Conservation (phyloP, 371 early-diverging fungal genomes). For the Haplosporangium sp. region DNA sequence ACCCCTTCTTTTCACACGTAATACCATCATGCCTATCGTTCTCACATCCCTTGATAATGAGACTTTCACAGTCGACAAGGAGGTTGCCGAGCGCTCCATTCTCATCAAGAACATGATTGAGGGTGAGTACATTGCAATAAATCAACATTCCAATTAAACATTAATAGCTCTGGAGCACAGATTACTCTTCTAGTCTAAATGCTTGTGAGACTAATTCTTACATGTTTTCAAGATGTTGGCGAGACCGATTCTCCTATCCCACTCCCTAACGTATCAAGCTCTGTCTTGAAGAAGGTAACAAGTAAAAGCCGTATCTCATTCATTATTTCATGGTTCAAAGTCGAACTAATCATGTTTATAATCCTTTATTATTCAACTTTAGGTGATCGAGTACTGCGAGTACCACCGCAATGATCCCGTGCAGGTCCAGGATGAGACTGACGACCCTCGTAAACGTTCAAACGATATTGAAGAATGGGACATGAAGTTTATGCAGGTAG, state of each 20-base stretch:
- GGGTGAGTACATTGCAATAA: conserved; percentile 51
- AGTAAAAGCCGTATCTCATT: background rate
- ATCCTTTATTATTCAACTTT: background rate
- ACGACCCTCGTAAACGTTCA: conserved; percentile 69
- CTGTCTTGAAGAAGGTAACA: conserved; percentile 76
- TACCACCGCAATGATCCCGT: conserved; percentile 80
- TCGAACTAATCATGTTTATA: background rate
- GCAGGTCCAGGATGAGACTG: conserved; percentile 65
- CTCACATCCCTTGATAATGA: conserved; percentile 77
- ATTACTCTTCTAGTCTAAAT: too few relatives aligned
- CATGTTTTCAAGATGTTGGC: conserved; percentile 72
- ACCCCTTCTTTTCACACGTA: background rate
- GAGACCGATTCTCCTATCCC: conserved; percentile 81
- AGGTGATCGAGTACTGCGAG: conserved; percentile 87
- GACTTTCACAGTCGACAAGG: conserved; percentile 82
- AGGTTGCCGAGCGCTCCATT: conserved; percentile 87
- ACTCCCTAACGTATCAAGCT: conserved; percentile 80
- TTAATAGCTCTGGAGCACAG: background rate
- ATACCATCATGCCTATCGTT: conserved; percentile 28
- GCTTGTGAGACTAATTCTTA: background rate
- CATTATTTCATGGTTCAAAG: background rate
- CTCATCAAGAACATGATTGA: conserved; percentile 96
- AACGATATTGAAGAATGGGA: conserved; percentile 89
- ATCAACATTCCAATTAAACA: background rate
- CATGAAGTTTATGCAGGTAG: conserved; percentile 82